A percentile compares a stretch with the other conserved stretches of the same genome.
These are phyloP conservation scores for Glycine latifolia DNA, from an alignment of 306 rosid species.

Conservation along the genomic window DNA sequence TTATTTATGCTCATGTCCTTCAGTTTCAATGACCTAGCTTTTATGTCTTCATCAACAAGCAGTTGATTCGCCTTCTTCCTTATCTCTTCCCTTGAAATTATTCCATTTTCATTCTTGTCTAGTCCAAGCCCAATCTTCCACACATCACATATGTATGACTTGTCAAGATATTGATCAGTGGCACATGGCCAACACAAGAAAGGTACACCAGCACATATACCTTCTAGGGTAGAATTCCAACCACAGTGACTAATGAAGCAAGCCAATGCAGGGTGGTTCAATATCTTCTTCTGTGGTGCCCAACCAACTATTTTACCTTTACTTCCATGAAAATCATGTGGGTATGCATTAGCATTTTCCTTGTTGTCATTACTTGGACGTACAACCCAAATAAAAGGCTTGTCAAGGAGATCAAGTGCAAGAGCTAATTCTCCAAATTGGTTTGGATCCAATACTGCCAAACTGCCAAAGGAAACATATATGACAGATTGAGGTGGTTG, in stretches of 20 bases:
- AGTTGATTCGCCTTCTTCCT: slow-evolving; percentile 35
- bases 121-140: slow-evolving; percentile 47
- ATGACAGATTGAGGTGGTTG: slow-evolving; percentile 45
- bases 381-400: slow-evolving; percentile 49
- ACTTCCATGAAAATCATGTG: slow-evolving; percentile 43
- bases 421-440: slow-evolving; percentile 51
- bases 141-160: slow-evolving; percentile 46
- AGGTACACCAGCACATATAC: slow-evolving; percentile 49
- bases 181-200: slow-evolving; percentile 51
- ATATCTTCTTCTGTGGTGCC: slow-evolving; percentile 54
- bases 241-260: slow-evolving; percentile 67
- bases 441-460: neutral
- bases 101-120: slow-evolving; percentile 42
- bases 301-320: slow-evolving; percentile 50
- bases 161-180: slow-evolving; percentile 28
- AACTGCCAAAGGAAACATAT: slow-evolving; percentile 52
- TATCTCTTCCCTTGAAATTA: slow-evolving; percentile 40
- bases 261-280: slow-evolving; percentile 49
- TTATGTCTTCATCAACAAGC: neutral
- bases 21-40: slow-evolving; percentile 2
- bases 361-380: slow-evolving; percentile 25
- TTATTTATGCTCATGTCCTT: neutral
- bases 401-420: slow-evolving; percentile 43
- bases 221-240: slow-evolving; percentile 61
- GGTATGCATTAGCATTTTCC: slow-evolving; percentile 31